phyloP scores from a whole-genome alignment of 305 asterid species.

The Ruellia speciosa region DNA sequence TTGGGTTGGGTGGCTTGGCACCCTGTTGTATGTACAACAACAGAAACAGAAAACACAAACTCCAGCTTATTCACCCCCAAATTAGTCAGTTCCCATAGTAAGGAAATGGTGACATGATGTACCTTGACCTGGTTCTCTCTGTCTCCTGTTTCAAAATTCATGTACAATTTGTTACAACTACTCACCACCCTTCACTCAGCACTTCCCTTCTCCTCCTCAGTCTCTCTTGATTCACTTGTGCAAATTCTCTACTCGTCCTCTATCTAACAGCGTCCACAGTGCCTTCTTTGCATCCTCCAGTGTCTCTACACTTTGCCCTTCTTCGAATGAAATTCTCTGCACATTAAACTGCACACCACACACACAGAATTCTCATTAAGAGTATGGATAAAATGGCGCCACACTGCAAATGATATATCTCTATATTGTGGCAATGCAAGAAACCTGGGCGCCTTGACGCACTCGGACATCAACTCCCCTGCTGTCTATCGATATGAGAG shows the following conservation, averaged over 20 bases:
- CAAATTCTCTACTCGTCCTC: conserved; percentile 50
- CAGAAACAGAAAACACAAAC: too few species aligned
- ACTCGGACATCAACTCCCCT: conserved; percentile 83
- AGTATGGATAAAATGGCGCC: background rate
- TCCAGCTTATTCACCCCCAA: too few species aligned
- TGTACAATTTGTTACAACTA: too few species aligned
- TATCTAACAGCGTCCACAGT: conserved; percentile 53
- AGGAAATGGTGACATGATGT: too few species aligned
- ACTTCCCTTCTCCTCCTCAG: background rate
- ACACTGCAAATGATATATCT: background rate
- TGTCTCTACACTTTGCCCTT: conserved; percentile 57
- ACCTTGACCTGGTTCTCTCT: too few species aligned
- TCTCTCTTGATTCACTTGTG: conserved; percentile 25
- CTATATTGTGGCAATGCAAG: too few species aligned
- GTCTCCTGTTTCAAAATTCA: too few species aligned
- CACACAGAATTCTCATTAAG: background rate
- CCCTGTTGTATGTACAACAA: too few species aligned
- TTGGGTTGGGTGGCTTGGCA: too few species aligned
- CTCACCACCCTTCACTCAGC: too few species aligned
- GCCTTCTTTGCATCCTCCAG: conserved; percentile 84
- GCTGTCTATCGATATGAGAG: conserved; percentile 91
- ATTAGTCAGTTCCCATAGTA: too few species aligned
- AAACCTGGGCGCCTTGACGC: conserved; percentile 90
- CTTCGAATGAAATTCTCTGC: conserved; percentile 79
- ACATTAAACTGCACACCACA: conserved; percentile 38